Conservation (phyloP, 2,329 filamentous ascomycete genomes). For the Aspergillus melleus region DNA sequence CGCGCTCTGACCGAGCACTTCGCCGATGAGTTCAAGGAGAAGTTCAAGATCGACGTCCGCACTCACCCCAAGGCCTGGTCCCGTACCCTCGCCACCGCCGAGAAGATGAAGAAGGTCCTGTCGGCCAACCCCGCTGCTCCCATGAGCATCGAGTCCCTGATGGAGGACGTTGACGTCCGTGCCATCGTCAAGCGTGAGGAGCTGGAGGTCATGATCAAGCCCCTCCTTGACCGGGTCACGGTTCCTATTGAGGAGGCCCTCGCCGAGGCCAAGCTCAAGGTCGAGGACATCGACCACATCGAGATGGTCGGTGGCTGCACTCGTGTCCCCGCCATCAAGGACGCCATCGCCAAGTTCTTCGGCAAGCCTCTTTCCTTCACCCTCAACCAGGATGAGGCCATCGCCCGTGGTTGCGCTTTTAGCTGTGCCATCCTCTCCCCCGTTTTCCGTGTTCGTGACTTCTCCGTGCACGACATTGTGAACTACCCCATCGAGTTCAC, state of each 20-base stretch:
- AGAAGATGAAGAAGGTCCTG: constrained; percentile 98
- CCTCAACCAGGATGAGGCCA: constrained; percentile 95
- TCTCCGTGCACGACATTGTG: constrained; percentile 95
- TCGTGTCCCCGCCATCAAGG: constrained; percentile 90
- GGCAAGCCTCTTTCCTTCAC: constrained; percentile 92
- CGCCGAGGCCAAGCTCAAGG: constrained; percentile 85
- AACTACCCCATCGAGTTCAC: constrained; percentile 98
- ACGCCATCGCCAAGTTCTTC: constrained; percentile 86
- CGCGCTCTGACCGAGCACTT: constrained; percentile 93
- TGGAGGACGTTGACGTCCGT: constrained; percentile 94
- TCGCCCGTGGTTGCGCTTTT: constrained; percentile 94
- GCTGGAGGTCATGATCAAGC: constrained; percentile 85
- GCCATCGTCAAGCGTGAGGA: constrained; percentile 91
- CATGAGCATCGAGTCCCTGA: constrained; percentile 95
- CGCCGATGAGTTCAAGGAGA: constrained; percentile 92
- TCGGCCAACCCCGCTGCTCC: constrained; percentile 92
- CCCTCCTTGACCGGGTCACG: constrained; percentile 72
- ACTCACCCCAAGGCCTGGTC: constrained; percentile 86
- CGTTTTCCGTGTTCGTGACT: constrained; percentile 97
- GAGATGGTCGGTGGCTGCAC: constrained; percentile 95
- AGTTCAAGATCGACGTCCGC: constrained; percentile 95
- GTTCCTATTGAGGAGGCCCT: constrained; percentile 85
- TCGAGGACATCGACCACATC: constrained; percentile 88
- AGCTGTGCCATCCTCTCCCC: constrained; percentile 96
- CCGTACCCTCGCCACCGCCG: constrained; percentile 81